These are phyloP conservation scores for Geosmithia putterillii DNA, from an alignment of 2,329 filamentous ascomycete species.

Conservation along the genomic window DNA sequence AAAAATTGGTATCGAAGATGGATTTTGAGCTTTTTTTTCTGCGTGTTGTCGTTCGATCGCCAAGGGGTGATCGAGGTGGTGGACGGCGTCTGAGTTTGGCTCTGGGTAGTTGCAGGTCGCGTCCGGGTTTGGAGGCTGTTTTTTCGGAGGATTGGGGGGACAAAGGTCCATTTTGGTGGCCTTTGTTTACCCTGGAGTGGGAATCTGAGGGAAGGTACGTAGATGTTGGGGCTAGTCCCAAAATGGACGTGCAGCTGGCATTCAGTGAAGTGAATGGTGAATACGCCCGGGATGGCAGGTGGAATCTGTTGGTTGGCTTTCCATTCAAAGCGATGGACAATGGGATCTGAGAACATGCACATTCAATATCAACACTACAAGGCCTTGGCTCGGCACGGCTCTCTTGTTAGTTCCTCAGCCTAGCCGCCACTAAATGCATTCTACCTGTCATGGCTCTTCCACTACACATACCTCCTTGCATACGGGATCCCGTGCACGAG, in stretches of 20 bases:
- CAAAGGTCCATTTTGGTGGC: neutral
- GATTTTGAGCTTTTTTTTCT: neutral
- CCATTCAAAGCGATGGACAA: too few relatives aligned
- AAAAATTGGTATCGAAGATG: too few relatives aligned
- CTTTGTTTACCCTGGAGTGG: neutral
- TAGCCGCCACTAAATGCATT: too few relatives aligned
- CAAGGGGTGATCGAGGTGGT: neutral
- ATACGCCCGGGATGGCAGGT: too few relatives aligned
- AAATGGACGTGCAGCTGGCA: neutral
- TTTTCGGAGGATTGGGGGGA: too few relatives aligned
- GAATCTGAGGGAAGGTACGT: neutral
- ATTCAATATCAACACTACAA: too few relatives aligned
- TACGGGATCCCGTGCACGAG: constrained; percentile 1
- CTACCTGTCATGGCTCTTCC: constrained; percentile 2
- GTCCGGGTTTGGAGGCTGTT: neutral
- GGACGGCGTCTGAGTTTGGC: neutral
- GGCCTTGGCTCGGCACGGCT: neutral
- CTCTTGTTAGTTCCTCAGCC: too few relatives aligned
- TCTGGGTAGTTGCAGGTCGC: neutral
- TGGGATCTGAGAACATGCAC: too few relatives aligned
- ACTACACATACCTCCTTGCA: constrained; percentile 2
- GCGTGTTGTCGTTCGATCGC: neutral
- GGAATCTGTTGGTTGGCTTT: too few relatives aligned
- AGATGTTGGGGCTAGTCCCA: neutral
- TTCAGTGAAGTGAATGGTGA: too few relatives aligned